These are phyloP conservation scores for Bipolaris zeicola DNA, from an alignment of 2,329 filamentous ascomycete genomes.

Conservation along the genomic window DNA sequence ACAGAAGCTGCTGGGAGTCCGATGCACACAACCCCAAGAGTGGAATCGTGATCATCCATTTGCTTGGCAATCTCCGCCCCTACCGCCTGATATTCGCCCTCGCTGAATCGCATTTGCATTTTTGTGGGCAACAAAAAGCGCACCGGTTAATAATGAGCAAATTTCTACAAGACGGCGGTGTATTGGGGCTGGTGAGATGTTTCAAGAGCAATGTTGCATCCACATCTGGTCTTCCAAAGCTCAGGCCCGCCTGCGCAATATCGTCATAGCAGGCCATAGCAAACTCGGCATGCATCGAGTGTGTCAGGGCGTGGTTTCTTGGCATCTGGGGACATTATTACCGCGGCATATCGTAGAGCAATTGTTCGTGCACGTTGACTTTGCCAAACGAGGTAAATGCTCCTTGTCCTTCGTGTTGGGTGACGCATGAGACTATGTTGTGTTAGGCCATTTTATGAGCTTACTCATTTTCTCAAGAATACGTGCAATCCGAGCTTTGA, in stretches of 20 bases:
- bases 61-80: slow-evolving; percentile 6
- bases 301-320: neutral
- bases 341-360: neutral
- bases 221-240: neutral
- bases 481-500: neutral
- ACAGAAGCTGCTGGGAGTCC: neutral
- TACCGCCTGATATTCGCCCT: neutral
- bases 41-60: slow-evolving; percentile 3
- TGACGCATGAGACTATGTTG: neutral
- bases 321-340: neutral
- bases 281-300: neutral
- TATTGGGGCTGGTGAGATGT: neutral
- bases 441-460: neutral
- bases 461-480: neutral
- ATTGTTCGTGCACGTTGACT: neutral
- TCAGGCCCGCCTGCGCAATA: neutral
- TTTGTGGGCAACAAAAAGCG: neutral
- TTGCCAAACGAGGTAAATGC: neutral
- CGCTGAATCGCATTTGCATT: neutral
- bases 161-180: neutral
- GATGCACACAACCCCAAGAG: neutral
- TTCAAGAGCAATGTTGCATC: neutral
- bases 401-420: neutral
- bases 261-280: slow-evolving; percentile 1
- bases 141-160: neutral